Evolutionary conservation across 805 yeast genomes (phyloP), one percentile per base, ranked within the genome.

Genomic region (Sugiyamaella floridensis): DNA sequence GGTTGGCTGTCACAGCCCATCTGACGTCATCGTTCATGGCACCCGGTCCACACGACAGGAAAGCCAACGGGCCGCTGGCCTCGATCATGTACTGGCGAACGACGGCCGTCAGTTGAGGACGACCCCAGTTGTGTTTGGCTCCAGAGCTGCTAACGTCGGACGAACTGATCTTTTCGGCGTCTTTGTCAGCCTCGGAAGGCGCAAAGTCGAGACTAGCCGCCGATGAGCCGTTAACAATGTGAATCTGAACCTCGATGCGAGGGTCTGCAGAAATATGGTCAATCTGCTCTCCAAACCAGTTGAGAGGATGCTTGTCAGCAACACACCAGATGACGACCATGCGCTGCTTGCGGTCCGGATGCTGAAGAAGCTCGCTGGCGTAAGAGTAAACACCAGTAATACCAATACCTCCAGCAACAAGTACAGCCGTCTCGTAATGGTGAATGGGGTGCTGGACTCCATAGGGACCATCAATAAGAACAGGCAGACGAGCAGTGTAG

Each of bases 11-110:
- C 2, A 82, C 76, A 3, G 75, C 64, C 41, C 69, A 63, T 62
- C 92, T 74, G 18, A 81, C 58, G 2, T 69, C 74, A 60, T 83
- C 89, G 58, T 75, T 81, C 76, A 82, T 76, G 4, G 65, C 50
- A 34, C 80, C 76, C 47, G 83, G 85, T 6, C 89, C 89, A 70
- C 89, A 84, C 14, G 79, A 71, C 41, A 82, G 69, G 43, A 84
- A 73, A 0, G 78, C 78, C n/a, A 76, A 63, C 2, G 81, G 69
- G 0, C 80, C 76, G 1, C 55, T 45, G 0, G 76, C 65, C 22
- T 53, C 47, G 3, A 64, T 43, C 1, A 71, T 60, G 45, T 72
- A 76, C 1, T 67, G 53, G 2, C 57, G 52, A 0, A 82, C 70
- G 2, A 80, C 53, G 1, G 60, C 59, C 1, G 67, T 67, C 45